Base-by-base conservation (phyloP, 2,329 filamentous ascomycete genomes). In the Paecilomyces sp. region DNA sequence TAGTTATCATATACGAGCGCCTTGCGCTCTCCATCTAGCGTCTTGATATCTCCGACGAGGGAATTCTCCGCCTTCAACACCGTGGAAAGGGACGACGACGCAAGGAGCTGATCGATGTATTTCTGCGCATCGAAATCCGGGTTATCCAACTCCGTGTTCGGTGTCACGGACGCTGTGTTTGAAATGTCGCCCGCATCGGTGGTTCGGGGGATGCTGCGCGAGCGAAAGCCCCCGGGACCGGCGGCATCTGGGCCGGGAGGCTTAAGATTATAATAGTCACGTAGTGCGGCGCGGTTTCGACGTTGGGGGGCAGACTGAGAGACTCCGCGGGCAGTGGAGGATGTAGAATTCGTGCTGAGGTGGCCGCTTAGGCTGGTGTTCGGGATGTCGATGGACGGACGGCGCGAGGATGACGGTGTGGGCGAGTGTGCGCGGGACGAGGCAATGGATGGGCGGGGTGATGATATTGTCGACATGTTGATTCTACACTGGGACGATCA, bases 1-100 rank as follows among this genome's bases (percentile, higher is more conserved):
- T 97, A 99, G 72, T 99, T 99, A 74, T 99, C 93, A 74, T 99
- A 99, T 3, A 99, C 94, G 62, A 99, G 78, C 1, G 93, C 92
- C 77, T 99, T 99, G 75, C 94, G 89, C 81, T 99, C 94, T 25
- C 93, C 93, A 70, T 97, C 94, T 18, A 99, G 81, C 1, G 91
- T 92, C 41, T 92, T 80, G 55, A 96, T 93, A 77, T 97, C 93
- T 65, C 74, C 75, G 6, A 79, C 74, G n/a, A 79, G 69, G 7
- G 74, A 76, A 47, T 77, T 75, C 63, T 79, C 77, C 1, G 76
- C 76, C 54, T 76, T 77, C 8, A 79, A 65, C 24, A 79, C 75
- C 2, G 77, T 77, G 2, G 74, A 70, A 6, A 79, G 68, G 1
- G 74, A 74, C 3, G 76, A 78, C 0, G 71, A 74, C 25, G 73